Evolutionary conservation across 1,284 basidiomycete species (phyloP), one percentile per base, ranked within the genome.

Genomic region (Irpex sp.): DNA sequence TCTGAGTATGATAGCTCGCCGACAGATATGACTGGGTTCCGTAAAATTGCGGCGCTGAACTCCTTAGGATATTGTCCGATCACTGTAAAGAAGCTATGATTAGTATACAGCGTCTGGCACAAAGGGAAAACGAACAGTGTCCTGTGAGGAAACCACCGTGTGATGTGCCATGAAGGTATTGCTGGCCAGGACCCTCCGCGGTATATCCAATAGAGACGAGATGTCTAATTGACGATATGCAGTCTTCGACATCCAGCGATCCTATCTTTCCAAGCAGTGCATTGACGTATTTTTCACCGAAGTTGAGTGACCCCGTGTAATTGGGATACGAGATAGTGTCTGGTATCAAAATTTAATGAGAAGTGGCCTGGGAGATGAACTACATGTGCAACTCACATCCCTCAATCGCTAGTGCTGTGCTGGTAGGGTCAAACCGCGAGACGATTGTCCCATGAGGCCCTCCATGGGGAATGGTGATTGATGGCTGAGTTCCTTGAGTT

Each of bases 241-340:
- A 88, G 49, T 91, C 88, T 40, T 81, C 76, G 5, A 93, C 85
- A 65, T 92, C 91, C 6, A 89, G 77, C 0, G 78, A 75, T 11
- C 91, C 91, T 54, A 88, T 87, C 58, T 82, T 75, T 0, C 88
- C 88, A 0, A 87, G 64, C 13, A 86, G 71, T 4, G 72, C 67
- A 57, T 76, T 72, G 60, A 84, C 75, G 60, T 76, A 78, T 40
- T 71, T 75, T 58, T 83, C 76, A 15, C 78, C 79, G 64, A 78
- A 88, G 6, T 91, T 91, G 31, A 82, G 74, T 0, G 88, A 89
- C 0, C 91, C 91, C 0, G 85, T 87, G 69, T 92, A 93, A 71
- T 92, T 92, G 0, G 85, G 84, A 26, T 82, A 66, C 2, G 85
- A 85, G 13, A 91, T 65, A 0, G 82, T 85, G 68, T 86, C 88